phyloP scores from a whole-genome alignment of 2,329 filamentous ascomycete species.

The Drechslera avenae region DNA sequence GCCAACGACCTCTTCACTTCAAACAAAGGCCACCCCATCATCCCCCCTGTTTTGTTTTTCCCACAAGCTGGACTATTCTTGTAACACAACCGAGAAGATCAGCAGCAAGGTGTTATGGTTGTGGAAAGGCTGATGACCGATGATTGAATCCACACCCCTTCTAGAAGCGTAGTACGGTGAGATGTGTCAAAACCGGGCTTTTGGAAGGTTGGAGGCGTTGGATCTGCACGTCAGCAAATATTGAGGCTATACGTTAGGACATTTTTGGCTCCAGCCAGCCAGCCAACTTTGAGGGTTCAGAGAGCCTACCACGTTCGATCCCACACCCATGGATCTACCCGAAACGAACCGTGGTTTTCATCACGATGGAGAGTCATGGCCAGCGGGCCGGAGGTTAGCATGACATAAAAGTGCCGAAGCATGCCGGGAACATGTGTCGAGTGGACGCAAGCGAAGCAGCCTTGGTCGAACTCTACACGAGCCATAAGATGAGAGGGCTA shows the following conservation, averaged over 20 bases:
- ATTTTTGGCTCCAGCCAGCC: too few relatives aligned
- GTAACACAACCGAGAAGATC: neutral
- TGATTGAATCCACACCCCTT: neutral
- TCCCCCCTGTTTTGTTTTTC: too few relatives aligned
- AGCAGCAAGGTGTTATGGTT: too few relatives aligned
- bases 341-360: neutral
- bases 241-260: neutral
- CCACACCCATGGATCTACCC: neutral
- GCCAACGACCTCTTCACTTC: too few relatives aligned
- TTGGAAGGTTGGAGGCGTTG: neutral
- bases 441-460: neutral
- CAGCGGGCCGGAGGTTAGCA: slow-evolving; percentile 3
- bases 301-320: too few relatives aligned
- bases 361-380: neutral
- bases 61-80: too few relatives aligned
- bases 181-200: slow-evolving; percentile 3
- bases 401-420: slow-evolving; percentile 1
- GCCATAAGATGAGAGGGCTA: too few relatives aligned
- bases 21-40: too few relatives aligned
- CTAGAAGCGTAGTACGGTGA: slow-evolving; percentile 8
- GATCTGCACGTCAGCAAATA: slow-evolving; percentile 1
- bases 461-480: neutral
- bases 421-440: neutral
- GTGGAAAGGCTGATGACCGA: too few relatives aligned
- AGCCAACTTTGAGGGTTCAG: too few relatives aligned